Percentiles rank a stretch among this genome's conserved stretches.
Conservation (phyloP, 768 basidiomycete species). For the Suillus plorans region DNA sequence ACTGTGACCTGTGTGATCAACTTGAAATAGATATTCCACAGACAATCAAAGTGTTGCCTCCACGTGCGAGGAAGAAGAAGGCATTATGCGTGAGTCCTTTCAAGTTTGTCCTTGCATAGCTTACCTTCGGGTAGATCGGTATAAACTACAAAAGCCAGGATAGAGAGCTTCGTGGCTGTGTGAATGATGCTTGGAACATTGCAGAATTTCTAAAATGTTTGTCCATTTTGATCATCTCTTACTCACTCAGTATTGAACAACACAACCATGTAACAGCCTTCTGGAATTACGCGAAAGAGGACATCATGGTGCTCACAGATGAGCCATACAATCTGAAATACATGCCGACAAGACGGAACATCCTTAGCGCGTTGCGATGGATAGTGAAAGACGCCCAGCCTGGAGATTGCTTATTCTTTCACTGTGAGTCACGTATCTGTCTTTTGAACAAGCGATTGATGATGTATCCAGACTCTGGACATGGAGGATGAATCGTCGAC, state of each 20-base stretch:
- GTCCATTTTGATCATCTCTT: neutral
- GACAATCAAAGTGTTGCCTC: neutral
- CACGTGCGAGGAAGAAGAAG: too few species aligned
- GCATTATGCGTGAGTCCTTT: slow-evolving; percentile 1
- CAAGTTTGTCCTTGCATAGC: neutral
- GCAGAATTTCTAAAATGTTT: slow-evolving; percentile 51
- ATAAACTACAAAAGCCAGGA: slow-evolving; percentile 74
- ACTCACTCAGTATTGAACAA: neutral
- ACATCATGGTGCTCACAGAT: slow-evolving; percentile 52
- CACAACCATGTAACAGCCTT: slow-evolving; percentile 18
- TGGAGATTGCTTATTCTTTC: slow-evolving; percentile 69
- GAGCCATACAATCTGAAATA: slow-evolving; percentile 33
- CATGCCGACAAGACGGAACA: slow-evolving; percentile 46
- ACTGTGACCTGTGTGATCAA: neutral
- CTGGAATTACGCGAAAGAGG: slow-evolving; percentile 43
- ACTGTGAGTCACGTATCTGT: slow-evolving; percentile 35
- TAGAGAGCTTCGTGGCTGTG: slow-evolving; percentile 71
- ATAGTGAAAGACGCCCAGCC: slow-evolving; percentile 60
- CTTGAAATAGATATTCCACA: too few species aligned
- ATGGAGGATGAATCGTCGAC: slow-evolving; percentile 1
- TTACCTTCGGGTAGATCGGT: slow-evolving; percentile 55
- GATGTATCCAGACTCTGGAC: neutral
- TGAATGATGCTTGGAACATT: slow-evolving; percentile 85
- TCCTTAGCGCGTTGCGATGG: slow-evolving; percentile 51
- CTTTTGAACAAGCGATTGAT: neutral